Evolutionary conservation across 148 eudicot species (phyloP), one percentile per base, ranked within the genome.

Genomic region (Nepenthes gracilis): DNA sequence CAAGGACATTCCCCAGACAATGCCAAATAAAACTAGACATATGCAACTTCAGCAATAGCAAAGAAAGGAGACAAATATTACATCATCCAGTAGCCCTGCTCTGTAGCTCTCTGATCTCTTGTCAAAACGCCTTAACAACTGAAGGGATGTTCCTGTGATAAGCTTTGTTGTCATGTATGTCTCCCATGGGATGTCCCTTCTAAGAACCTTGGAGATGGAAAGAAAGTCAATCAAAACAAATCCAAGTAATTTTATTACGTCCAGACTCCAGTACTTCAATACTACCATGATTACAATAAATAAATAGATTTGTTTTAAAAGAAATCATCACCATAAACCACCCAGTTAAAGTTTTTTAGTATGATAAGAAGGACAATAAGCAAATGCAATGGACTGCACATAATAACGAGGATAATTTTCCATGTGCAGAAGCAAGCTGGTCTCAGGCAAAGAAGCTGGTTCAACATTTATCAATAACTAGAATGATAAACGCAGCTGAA

Each of bases 161-260:
- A 92, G 75, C 82, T 88, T 92, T 32, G 95, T 92, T 5, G 85
- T 84, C 95, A 82, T 88, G 79, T 92, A 92, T 5, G 96, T 88
- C 81, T 92, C 98, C 98, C 98, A 92, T 65, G 98, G 96, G 67
- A 92, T 88, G 69, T 88, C 98, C 72, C 97, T 86, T 78, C 68
- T 75, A 58, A 90, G 81, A 66, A 90, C 97, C 97, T 90, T 49
- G 47, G 60, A 58, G 33, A 63, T 62, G 52, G 50, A 62, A 43
- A 58, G 35, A 57, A 12, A 47, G 57, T 11, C 54, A 36, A 2
- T 10, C 32, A 3, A 34, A 59, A 10, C 47, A 53, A 35, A 36
- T 23, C 9, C 10, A 4, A 52, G 14, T 2, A 7, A 47, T 60
- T 34, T 4, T 63, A 33, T 52, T 55, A 12, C 54, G 47, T 53